Conservation (phyloP, 345 rosid species). For the Clarkia xantiana region DNA sequence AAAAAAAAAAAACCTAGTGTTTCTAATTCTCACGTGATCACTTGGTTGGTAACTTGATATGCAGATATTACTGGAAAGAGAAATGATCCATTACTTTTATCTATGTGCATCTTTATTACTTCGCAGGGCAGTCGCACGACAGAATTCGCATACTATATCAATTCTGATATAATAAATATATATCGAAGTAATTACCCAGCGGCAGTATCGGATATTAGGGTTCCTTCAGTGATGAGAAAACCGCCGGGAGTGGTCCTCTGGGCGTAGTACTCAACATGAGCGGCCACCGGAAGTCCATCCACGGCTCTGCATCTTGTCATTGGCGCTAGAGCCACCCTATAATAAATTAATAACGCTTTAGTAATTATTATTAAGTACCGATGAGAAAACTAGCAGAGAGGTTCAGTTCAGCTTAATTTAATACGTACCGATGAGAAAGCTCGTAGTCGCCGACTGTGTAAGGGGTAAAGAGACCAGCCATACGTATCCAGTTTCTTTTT, state of each 20-base stretch:
- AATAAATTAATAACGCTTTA: not conserved
- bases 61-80: no score
- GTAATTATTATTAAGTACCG: no score
- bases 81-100: no score
- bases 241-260: constrained; percentile 81
- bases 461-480: constrained; percentile 37
- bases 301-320: constrained; percentile 85
- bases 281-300: constrained; percentile 50
- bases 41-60: no score
- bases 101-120: no score
- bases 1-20: no score
- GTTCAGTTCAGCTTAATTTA: not conserved
- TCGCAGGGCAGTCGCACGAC: no score
- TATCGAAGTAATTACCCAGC: constrained; percentile 65
- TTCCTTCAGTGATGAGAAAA: constrained; percentile 74
- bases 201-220: constrained; percentile 41
- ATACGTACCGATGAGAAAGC: constrained; percentile 51
- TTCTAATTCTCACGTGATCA: no score
- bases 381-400: no score
- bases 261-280: constrained; percentile 53
- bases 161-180: not conserved
- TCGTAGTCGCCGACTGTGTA: constrained; percentile 50
- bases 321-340: constrained; percentile 72
- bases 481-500: no score
- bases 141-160: no score